Percentiles rank a stretch among this genome's conserved stretches.
phyloP scores from a whole-genome alignment of 257 asterid species.

The Ajuga chamaepitys region DNA sequence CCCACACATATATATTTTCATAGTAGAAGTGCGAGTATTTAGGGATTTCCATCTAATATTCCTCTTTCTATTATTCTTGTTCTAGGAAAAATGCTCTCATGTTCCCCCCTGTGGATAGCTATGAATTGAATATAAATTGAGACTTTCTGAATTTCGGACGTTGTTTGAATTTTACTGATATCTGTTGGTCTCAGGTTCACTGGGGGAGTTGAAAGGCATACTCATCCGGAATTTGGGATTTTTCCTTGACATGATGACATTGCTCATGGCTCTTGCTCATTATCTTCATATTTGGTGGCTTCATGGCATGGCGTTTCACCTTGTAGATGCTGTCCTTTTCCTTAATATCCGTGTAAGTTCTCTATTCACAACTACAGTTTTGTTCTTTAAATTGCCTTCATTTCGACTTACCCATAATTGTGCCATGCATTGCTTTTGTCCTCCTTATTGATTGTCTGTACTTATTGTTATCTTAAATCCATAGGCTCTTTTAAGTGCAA shows the following conservation, averaged over 20 bases:
- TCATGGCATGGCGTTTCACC: slow-evolving; percentile 97
- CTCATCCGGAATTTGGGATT: slow-evolving; percentile 76
- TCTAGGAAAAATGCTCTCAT: not conserved
- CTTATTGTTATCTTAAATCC: slow-evolving; percentile 17
- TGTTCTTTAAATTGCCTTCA: not conserved
- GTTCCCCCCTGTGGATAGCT: not conserved
- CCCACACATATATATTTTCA: not conserved
- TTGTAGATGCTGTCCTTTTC: slow-evolving; percentile 80
- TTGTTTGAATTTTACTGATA: not conserved
- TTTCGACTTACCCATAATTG: slow-evolving; percentile 4
- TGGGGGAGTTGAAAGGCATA: slow-evolving; percentile 85
- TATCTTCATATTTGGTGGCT: slow-evolving; percentile 96
- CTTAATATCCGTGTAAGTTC: slow-evolving; percentile 80
- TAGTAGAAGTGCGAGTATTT: not conserved
- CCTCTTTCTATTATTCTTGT: not conserved
- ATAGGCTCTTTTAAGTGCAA: slow-evolving; percentile 84
- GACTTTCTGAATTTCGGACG: not conserved
- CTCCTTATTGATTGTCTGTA: not conserved
- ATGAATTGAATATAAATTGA: not conserved
- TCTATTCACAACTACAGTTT: slow-evolving; percentile 5
- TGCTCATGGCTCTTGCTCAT: slow-evolving; percentile 84
- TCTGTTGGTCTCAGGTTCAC: slow-evolving; percentile 44
- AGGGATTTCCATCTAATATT: not conserved
- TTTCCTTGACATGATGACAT: slow-evolving; percentile 88
- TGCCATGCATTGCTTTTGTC: slow-evolving; percentile 4